Evolutionary conservation across 2,329 filamentous ascomycete genomes (phyloP), one percentile per base, ranked within the genome.

Genomic region (Fusarium incarnatum): DNA sequence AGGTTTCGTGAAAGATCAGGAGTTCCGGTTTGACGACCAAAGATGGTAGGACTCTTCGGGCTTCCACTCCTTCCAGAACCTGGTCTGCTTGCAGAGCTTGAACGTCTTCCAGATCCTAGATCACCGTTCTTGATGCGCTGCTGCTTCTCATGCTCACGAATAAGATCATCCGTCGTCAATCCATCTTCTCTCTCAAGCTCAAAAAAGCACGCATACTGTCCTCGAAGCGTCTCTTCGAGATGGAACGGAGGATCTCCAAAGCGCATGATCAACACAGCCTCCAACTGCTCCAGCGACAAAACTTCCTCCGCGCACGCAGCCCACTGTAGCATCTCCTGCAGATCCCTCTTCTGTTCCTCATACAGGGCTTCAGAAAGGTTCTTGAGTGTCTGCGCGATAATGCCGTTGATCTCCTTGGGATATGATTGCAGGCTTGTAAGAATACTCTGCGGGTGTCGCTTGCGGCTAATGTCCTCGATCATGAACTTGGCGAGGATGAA

Each of bases 401-500:
- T 81, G 10, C 82, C 83, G 56, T 83, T 81, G 40, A 81, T 81
- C 66, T 82, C 79, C 32, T 78, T 80, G 12, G 83, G 83, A 41
- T 85, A 86, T 0, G 78, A 77, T 22, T 80, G 76, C 1, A 88
- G 72, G 44, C 81, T 81, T 22, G 83, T 79, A 8, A 82, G 79
- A 2, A 81, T 86, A 1, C 82, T 82, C 9, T 80, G 78, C 0
- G 83, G 81, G 45, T 84, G 83, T 5, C 80, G 77, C 59, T 85
- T 81, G 32, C 81, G 81, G 23, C 79, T 80, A 5, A 86, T 76
- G 50, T 87, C 85, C 8, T 82, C 82, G 5, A 87, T 59, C 83
- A 86, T 85, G 46, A 85, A 81, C 58, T 84, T 82, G 48, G 83
- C 84, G 47, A 84, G 78, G 22, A 85, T 83, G 67, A 86, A 86